Evolutionary conservation across 2,329 filamentous ascomycete genomes (phyloP), one percentile per base, ranked within the genome.

Genomic region (Mycosphaerella sp.): DNA sequence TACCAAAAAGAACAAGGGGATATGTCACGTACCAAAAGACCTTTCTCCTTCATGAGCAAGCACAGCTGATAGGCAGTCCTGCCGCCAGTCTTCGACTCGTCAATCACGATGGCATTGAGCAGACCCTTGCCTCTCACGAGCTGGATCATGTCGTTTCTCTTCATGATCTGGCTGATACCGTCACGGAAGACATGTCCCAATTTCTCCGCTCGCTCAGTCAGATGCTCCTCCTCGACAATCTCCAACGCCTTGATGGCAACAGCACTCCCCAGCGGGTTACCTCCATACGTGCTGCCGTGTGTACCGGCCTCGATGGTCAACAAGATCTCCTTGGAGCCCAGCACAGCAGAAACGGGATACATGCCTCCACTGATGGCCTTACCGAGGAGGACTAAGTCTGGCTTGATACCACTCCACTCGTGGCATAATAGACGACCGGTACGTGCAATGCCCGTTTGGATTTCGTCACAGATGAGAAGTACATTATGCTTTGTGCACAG

Each of bases 351-450:
- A 54, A 98, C 93, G n/a, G 93, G 93, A 75, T 98, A 98, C 86
- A 97, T 93, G 72, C 93, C 93, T 60, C 93, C 93, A 34, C 90
- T 95, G 70, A 98, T 95, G 64, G 93, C 93, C 78, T 98, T 98
- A 68, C 93, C 93, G 34, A 98, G 83, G 45, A 95, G 85, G 23
- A 98, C 86, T 67, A 98, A 80, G 70, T 98, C 93, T 39, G 92
- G 93, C 78, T 92, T 95, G 78, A 98, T 90, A 63, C 85, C 87
- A 53, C 88, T 85, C 91, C 93, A 97, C 74, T 98, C 84, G 67
- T 88, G 86, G 79, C 90, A 95, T 51, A 98, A 83, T 77, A 98
- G 87, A 68, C 87, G 88, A 50, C 93, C 93, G 14, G 93, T 98
- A 60, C 93, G 85, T 51, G 90, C 93, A 69, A 98, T 95, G 62